Evolutionary conservation across 176 grass and related monocot species (phyloP), one percentile per base, ranked within the genome.

Genomic region (Musa acuminata): DNA sequence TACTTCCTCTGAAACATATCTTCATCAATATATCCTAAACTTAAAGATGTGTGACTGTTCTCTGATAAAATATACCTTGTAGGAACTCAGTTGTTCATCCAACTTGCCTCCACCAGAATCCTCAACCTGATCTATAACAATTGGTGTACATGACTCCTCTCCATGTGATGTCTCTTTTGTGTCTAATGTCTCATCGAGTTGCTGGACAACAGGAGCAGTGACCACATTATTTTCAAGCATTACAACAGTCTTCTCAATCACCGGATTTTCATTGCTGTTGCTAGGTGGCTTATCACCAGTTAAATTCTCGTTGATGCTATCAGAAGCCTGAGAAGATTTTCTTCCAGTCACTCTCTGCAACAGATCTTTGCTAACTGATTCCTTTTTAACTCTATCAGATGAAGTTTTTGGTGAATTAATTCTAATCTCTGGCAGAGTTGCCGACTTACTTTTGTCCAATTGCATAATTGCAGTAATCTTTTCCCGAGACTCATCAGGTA

Each of bases 371-470:
- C 49, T 69, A 69, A 23, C 49, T 59, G 35, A 57, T 51, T 60
- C 78, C 64, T 72, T 78, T 77, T 82, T 80, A 58, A 78, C 55
- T 65, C 72, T 66, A 54, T 70, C 26, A 43, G 35, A 43, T 49
- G 77, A 24, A 69, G 6, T 64, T 52, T 75, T 84, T 13, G 78
- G 49, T 62, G 69, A 59, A 69, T 52, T 75, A 62, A 84, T 62
- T 72, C 75, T 96, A 62, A 90, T 48, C 79, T 90, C 93, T 54
- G 90, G 90, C 72, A 97, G 71, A 60, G 85, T 84, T 80, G 90
- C 85, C 77, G 93, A 87, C 82, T 93, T 97, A 57, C 67, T 97
- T 81, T 97, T 76, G 81, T 97, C 93, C 55, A 97, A 82, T 72
- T 80, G 64, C 78, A 84, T 48, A 26, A 75, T 86, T 51, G 72